Percentiles rank a stretch among this genome's conserved stretches.
phyloP scores from a whole-genome alignment of 1,284 basidiomycete genomes.

The Puccinia coronata region DNA sequence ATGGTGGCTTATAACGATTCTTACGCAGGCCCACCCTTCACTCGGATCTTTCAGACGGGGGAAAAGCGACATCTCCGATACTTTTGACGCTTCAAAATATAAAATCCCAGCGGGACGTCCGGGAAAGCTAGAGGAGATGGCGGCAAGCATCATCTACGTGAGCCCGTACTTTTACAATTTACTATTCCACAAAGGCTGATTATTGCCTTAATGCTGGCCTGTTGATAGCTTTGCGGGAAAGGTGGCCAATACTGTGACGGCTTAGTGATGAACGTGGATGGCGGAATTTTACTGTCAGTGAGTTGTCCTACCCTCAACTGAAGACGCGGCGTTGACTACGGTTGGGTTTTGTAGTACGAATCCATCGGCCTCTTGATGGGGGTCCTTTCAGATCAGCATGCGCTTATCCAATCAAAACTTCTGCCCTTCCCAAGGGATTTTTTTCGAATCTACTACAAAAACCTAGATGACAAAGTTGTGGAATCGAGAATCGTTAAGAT shows the following conservation, averaged over 20 bases:
- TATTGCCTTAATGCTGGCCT: background rate
- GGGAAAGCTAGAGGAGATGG: constrained; percentile 56
- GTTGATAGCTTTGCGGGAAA: constrained; percentile 45
- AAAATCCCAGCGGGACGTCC: constrained; percentile 54
- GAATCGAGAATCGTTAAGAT: background rate
- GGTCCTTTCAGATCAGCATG: background rate
- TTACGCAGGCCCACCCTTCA: background rate
- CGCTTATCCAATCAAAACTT: background rate
- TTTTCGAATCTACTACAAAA: background rate
- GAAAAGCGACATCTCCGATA: constrained; percentile 45
- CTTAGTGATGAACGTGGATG: constrained; percentile 47
- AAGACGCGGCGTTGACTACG: background rate
- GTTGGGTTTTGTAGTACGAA: constrained; percentile 5
- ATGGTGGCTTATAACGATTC: background rate
- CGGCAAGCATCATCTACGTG: constrained; percentile 44
- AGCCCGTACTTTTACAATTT: constrained; percentile 26
- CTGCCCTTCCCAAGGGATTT: background rate
- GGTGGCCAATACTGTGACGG: constrained; percentile 49
- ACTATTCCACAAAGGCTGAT: background rate
- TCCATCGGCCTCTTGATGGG: constrained; percentile 23
- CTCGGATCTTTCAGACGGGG: constrained; percentile 28
- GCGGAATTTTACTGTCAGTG: constrained; percentile 47
- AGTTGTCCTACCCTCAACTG: background rate
- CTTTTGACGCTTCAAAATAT: constrained; percentile 41
- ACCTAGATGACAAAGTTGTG: background rate